Evolutionary conservation across 2,329 filamentous ascomycete genomes (phyloP), one percentile per base, ranked within the genome.

Genomic region (Ilyonectria sp.): DNA sequence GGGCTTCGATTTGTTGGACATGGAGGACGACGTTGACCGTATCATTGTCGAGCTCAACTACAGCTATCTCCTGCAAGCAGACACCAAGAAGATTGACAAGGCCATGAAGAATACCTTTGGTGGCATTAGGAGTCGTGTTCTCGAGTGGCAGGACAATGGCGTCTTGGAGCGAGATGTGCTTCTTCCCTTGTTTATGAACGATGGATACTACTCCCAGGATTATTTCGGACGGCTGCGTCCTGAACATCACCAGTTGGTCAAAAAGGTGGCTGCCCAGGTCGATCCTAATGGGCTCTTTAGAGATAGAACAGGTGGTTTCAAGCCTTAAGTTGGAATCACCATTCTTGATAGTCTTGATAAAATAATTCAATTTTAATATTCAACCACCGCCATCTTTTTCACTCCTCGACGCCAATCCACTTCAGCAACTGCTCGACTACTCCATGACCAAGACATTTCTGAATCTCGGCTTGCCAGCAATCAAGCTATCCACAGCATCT

Each of bases 11-110:
- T 68, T 85, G 69, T 70, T 84, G 6, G 82, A 82, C 61, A 65
- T 81, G 0, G 81, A 84, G 60, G 78, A 79, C 9, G 73, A 75
- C 43, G 76, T 78, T 35, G 80, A 85, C 70, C 78, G 80, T 29
- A 77, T 85, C 66, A 77, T 85, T 46, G 67, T 85, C 29, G 82
- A 85, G 77, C 70, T 84, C 37, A 82, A 84, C 72, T 84, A 83
- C 71, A 81, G 79, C 67, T 84, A 81, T 71, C 50, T 73, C 26
- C 65, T 67, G 31, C 72, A 74, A 50, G 26, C 56, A 0, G 78
- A 82, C 60, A 77, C 77, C 57, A 60, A 60, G 21, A 62, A 74
- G 58, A 71, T 71, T 17, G 60, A 66, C 60, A 46, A 82, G 55
- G 33, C 29, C 26, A 67, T 70, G 60, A 55, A 55, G 54, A 29